Base-by-base conservation (phyloP, 2,329 filamentous ascomycete genomes). In the Exutisphaerella laricina region DNA sequence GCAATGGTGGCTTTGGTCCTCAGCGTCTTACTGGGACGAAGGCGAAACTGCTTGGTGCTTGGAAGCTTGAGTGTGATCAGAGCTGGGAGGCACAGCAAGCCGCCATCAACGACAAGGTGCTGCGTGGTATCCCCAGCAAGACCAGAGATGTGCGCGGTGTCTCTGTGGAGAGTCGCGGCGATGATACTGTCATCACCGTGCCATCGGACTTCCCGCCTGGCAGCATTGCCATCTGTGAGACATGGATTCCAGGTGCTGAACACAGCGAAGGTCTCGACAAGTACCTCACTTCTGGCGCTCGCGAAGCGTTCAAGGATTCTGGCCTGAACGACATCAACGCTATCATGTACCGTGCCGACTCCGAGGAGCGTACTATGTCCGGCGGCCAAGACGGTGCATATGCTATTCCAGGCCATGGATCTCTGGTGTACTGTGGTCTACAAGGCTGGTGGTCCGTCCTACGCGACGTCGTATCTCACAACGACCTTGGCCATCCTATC, bases 371-470 rank as follows among this genome's bases (percentile, higher is more conserved):
- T 35, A 88, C 92, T 54, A 79, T 78, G 5, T 95, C 85, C 51
- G 77, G 75, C 39, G 87, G 88, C 3, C 75, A 78, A 46, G 87
- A 96, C 61, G 90, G 92, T n/a, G 82, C 82, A 6, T 98, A 97
- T 67, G 78, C 82, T 39, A 84, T 98, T 51, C 92, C 92, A 1
- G 82, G 82, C 1, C 73, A 88, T 59, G 90, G 89, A 2, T 80
- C 84, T 46, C 75, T 96, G 30, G 86, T 96, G 2, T 98, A 97
- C 64, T 90, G 90, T 47, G 92, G 92, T 48, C 74, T 98, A n/a
- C 92, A 98, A 64, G 94, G 94, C 26, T 98, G 92, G 90, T 95
- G 90, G 88, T 96, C 88, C 62, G 72, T 95, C 1, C 70, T 98
- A 30, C 83, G 88, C 56, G 75, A 85, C 44, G 84, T 98, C 49